Conservation (phyloP, 192 early-diverging fungal genomes). For the Jimgerdemannia lactiflua region DNA sequence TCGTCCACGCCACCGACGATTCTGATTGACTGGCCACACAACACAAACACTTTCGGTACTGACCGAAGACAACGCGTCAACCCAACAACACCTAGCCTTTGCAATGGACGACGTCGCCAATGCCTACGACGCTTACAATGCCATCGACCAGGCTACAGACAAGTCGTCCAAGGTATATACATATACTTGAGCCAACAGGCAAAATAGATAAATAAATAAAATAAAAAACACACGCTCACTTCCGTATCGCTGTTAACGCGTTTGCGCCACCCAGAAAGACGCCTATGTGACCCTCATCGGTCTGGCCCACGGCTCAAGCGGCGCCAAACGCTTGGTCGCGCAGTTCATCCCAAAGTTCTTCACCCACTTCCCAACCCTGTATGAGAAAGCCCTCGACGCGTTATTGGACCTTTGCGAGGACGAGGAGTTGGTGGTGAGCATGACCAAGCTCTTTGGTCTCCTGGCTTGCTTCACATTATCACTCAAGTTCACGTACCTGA, state of each 20-base stretch:
- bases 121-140: constrained; percentile 34
- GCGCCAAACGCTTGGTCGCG: constrained; percentile 27
- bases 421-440: constrained; percentile 20
- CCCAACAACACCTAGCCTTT: too few species aligned
- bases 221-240: too few species aligned
- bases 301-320: constrained; percentile 24
- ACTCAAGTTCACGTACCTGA: not conserved
- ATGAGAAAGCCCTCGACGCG: constrained; percentile 30
- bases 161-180: constrained; percentile 25
- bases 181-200: too few species aligned
- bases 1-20: not conserved
- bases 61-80: not conserved
- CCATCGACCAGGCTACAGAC: constrained; percentile 27
- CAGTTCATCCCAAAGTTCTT: constrained; percentile 34
- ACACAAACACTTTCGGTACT: not conserved
- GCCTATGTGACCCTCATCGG: constrained; percentile 28
- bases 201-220: too few species aligned
- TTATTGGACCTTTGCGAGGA: constrained; percentile 37
- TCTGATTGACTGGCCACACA: not conserved
- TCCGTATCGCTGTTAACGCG: not conserved
- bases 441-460: not conserved
- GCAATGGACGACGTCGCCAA: constrained; percentile 25
- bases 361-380: constrained; percentile 29
- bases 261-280: constrained; percentile 8
- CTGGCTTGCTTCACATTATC: not conserved